Evolutionary conservation across 148 eudicot genomes (phyloP).

Genomic region (Rhododendron kiyosumense): DNA sequence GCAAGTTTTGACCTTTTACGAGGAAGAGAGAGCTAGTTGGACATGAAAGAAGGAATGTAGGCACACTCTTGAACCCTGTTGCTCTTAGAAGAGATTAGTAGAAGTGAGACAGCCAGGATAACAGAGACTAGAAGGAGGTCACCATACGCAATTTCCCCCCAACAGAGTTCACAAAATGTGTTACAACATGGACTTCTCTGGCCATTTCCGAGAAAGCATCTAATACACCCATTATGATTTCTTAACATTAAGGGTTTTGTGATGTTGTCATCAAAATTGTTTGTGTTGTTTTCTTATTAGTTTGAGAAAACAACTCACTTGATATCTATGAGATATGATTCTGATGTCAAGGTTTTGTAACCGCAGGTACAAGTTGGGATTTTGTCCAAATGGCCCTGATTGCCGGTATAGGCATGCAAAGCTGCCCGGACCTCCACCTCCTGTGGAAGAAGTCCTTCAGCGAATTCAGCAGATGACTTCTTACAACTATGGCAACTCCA

Average conservation of each 20-base stretch:
- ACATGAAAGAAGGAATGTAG: neutral
- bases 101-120: neutral
- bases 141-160: neutral
- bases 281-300: neutral
- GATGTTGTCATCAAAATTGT: neutral
- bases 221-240: neutral
- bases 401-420: slow-evolving; percentile 96
- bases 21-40: neutral
- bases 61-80: neutral
- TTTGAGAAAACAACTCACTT: neutral
- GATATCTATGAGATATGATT: neutral
- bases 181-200: neutral
- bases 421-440: slow-evolving; percentile 94
- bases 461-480: slow-evolving; percentile 86
- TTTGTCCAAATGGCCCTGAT: slow-evolving; percentile 97
- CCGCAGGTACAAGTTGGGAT: slow-evolving; percentile 93
- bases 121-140: neutral
- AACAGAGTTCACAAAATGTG: neutral
- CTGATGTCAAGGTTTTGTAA: slow-evolving; percentile 4
- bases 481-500: slow-evolving; percentile 50
- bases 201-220: neutral
- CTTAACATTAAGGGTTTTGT: neutral
- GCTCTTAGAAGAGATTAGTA: neutral
- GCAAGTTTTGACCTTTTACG: neutral
- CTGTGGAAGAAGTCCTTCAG: slow-evolving; percentile 90